Base-by-base conservation (phyloP, 768 basidiomycete species). In the Boletales sp. region DNA sequence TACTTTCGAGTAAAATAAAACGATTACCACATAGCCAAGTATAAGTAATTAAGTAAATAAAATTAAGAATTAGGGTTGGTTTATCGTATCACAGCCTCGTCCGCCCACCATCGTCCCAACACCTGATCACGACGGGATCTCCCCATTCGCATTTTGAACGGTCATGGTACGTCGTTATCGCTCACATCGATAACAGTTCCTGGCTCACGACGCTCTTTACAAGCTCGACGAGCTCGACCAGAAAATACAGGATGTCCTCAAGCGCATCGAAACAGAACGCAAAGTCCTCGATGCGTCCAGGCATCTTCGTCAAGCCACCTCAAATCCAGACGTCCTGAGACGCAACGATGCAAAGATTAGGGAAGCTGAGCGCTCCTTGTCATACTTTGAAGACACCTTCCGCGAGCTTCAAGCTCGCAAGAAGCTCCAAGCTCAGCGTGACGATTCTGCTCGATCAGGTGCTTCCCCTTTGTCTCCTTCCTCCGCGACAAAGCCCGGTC, bases 161-260 rank as follows among this genome's bases (percentile, higher is more conserved):
- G 63, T 63, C 57, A 68, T 68, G 67, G 67, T 70, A 44, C 34
- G 67, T 48, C 4, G 30, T 55, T 35, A 41, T 58, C 57, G 50
- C 38, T 35, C 29, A 4, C 42, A 47, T 53, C 48, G 30, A 53
- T 52, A 13, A 27, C 24, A 39, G 17, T 57, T 18, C 58, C 46
- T 52, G 45, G 6, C 18, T 4, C 39, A 14, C 15, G 24, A n/a
- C 19, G 24, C 24, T 27, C 24, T 27, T 7, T 27, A 27, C 44
- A 52, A 69, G 68, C 56, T 69, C 43, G 63, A 65, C 63, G 86
- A 90, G 72, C 76, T 92, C 72, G 90, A 93, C 82, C 84, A 85
- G 81, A 94, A 94, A 82, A 92, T 94, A 67, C 84, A 86, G 68
- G 90, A 92, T 70, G 84, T 94, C 62, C 82, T 86, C 74, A 86